These are phyloP conservation scores for Podospora pseudocomata DNA, from an alignment of 495 filamentous ascomycete species.

Conservation along the genomic window DNA sequence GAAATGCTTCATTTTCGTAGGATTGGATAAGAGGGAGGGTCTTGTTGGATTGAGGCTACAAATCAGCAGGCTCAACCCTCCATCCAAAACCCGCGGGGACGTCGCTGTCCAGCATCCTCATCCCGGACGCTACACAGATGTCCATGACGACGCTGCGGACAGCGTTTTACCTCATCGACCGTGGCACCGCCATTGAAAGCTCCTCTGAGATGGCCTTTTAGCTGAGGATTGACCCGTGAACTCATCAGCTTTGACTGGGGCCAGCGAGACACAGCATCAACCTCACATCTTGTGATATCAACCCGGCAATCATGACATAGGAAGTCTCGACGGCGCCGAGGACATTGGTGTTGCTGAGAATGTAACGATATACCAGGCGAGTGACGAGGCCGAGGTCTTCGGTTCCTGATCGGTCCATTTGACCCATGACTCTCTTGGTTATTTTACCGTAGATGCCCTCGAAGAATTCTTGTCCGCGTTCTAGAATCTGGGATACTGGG, in stretches of 20 bases:
- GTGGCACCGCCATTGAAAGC: conserved; percentile 53
- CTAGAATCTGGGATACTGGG: conserved; percentile 39
- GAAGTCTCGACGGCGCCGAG: conserved; percentile 48
- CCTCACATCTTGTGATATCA: conserved; percentile 53
- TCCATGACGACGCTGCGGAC: conserved; percentile 48
- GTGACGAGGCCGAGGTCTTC: conserved; percentile 52
- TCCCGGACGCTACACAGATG: conserved; percentile 49
- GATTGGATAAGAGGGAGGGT: not conserved
- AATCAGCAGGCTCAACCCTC: conserved; percentile 37
- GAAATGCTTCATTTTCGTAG: not conserved
- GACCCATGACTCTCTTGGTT: conserved; percentile 47
- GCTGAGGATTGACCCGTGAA: conserved; percentile 49
- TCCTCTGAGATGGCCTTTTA: conserved; percentile 55
- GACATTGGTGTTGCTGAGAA: conserved; percentile 49
- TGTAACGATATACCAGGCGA: conserved; percentile 50
- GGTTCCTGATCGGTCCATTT: conserved; percentile 52
- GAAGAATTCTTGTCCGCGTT: conserved; percentile 50
- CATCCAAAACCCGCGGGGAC: conserved; percentile 42
- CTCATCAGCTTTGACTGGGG: not conserved
- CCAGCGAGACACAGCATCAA: not conserved
- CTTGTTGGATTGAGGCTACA: conserved; percentile 16
- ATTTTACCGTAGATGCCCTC: conserved; percentile 53
- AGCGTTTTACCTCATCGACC: conserved; percentile 48
- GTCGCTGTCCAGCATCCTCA: conserved; percentile 36
- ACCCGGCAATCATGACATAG: conserved; percentile 52